Base-by-base conservation (phyloP, 768 basidiomycete species). In the Kwoniella mangroviensis region DNA sequence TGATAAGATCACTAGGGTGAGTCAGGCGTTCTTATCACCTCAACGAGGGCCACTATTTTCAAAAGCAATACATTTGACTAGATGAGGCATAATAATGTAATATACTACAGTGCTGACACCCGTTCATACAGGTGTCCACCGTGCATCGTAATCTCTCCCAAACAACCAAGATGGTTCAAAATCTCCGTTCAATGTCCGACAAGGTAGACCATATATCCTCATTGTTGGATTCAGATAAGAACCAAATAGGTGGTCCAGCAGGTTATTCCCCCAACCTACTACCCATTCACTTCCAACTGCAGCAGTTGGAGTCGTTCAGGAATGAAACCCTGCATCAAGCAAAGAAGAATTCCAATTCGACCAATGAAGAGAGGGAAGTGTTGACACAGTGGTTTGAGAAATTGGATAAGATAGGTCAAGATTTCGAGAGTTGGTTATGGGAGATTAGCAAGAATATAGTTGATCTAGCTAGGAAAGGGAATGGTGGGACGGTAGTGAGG, bases 261-360 rank as follows among this genome's bases (percentile, higher is more conserved):
- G 81, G 81, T 2, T 71, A 69, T 12, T 91, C 93, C 4, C 90
- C 90, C 4, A 93, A 97, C 81, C 87, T 99, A 28, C 90, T 99
- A 56, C 86, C 90, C 24, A 91, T 97, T 58, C 97, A 98, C 83
- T 92, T 89, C 81, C 92, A 94, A 69, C 88, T 98, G 69, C 94
- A 91, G 71, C 92, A 92, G 75, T 90, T 99, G 42, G 95, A 98
- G 81, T 87, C 87, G 2, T 99, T 99, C 84, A 88, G 94, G 2
- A 98, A 98, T 79, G 90, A 96, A 81, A 94, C 94, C 12, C 88
- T 98, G 87, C 93, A 94, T 75, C 91, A 93, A 80, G 95, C 96
- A 17, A 96, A 94, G 84, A 82, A 81, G 71, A 42, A 41, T 12
- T 22, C 58, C 12, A 49, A 19, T 19, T 88, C 90, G 68, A 90